Base-by-base conservation (phyloP, 1,284 basidiomycete genomes). In the Marasmius tenuissimus region DNA sequence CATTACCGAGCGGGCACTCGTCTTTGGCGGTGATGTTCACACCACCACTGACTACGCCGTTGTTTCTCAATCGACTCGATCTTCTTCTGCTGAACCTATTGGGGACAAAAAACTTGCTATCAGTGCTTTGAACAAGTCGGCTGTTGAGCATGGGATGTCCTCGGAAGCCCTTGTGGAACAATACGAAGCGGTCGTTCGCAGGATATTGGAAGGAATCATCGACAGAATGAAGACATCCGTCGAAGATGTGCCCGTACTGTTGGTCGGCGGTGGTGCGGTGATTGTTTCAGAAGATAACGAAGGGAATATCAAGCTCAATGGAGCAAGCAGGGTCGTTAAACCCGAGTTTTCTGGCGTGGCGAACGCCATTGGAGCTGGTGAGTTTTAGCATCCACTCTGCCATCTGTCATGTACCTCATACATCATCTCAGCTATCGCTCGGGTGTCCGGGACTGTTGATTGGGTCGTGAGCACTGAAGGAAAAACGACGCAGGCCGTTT, bases 161-260 rank as follows among this genome's bases (percentile, higher is more conserved):
- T 14, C 27, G 42, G 39, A 47, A 8, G 16, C 45, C 12, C 27
- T 63, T 7, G 61, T 79, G 6, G 62, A 76, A 20, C 71, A 68
- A 7, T 79, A 77, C 2, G 76, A 76, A 57, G 74, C 70, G 35
- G 73, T 72, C 18, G 81, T 87, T 63, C 81, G 78, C 69, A 70
- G 66, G 60, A 78, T 84, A 71, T 68, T 88, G 7, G 85, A 87
- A 67, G 72, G 69, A 27, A 70, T 71, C 2, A 67, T 83, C 9
- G 82, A 84, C 65, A 69, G 71, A 33, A 86, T 87, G 85, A 88
- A 88, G 74, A 88, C 85, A 4, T 78, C 79, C 16, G 76, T 80
- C 2, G 75, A 75, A 39, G 77, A 79, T 67, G 74, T 79, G 35
- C 79, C 78, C 18, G 78, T 85, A 1, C 75, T 84, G 39, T 76